These are phyloP conservation scores for Diplogelasinospora grovesii DNA, from an alignment of 495 filamentous ascomycete genomes.

Conservation along the genomic window DNA sequence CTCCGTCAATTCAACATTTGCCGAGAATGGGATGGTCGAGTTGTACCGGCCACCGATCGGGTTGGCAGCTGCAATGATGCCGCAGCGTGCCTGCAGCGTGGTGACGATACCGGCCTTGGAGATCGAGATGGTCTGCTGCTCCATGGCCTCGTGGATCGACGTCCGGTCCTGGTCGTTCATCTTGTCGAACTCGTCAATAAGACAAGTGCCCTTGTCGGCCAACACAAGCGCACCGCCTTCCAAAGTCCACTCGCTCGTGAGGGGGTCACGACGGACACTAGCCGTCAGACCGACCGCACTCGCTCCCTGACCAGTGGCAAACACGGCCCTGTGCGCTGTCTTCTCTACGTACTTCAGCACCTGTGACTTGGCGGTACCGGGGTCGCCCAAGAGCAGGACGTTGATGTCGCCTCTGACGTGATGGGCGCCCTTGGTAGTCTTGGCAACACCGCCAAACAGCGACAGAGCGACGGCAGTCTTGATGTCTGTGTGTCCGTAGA, in stretches of 20 bases:
- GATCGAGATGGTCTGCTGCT: constrained; percentile 99
- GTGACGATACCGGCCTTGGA: constrained; percentile 99
- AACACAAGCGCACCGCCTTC: constrained; percentile 96
- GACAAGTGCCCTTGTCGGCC: constrained; percentile 88
- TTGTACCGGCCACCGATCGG: constrained; percentile 96
- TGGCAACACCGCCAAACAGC: constrained; percentile 91
- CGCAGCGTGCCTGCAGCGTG: constrained; percentile 94
- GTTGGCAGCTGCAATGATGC: constrained; percentile 95
- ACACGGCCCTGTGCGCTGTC: constrained; percentile 94
- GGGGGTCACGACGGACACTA: constrained; percentile 87
- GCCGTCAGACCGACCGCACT: constrained; percentile 97
- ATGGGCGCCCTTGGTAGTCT: constrained; percentile 80
- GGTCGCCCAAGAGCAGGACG: constrained; percentile 92
- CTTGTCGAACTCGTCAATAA: constrained; percentile 99
- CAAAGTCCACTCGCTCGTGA: constrained; percentile 96
- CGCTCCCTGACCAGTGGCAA: constrained; percentile 96
- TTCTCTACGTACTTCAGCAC: constrained; percentile 97
- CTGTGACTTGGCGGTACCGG: constrained; percentile 97
- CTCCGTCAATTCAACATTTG: constrained; percentile 96
- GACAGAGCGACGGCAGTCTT: constrained; percentile 95
- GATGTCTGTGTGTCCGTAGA: constrained; percentile 95
- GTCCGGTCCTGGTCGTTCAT: constrained; percentile 99
- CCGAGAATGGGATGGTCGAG: constrained; percentile 84
- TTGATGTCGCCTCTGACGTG: constrained; percentile 97
- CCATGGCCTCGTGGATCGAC: constrained; percentile 99